Base-by-base conservation (phyloP, 208 protist species). In the Wallacemonas sp. region DNA sequence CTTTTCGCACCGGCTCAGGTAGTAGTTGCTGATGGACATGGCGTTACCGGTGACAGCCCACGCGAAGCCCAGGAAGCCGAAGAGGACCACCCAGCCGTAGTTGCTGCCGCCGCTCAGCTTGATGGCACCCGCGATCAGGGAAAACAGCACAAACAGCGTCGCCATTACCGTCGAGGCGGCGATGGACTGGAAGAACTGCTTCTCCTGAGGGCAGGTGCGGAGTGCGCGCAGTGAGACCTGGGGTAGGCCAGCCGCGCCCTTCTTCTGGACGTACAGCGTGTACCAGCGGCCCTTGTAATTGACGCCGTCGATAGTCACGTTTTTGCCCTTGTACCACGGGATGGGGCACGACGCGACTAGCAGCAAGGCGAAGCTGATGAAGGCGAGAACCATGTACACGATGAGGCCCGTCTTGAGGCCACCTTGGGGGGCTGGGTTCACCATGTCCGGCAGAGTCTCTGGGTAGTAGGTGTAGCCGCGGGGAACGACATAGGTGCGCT, bases 151-250 rank as follows among this genome's bases (percentile, higher is more conserved):
- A 58, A 83, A 77, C 46, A 69, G 4, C 30, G 55, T 71, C 33
- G 65, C 76, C 34, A 79, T 67, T 45, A 89, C 80, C 50, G 54
- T 77, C 54, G 57, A 73, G 24, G 48, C 73, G 30, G 77, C 66
- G 46, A 89, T 89, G 45, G 59, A 63, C 41, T 83, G 79, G 57
- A 74, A 82, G 64, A 83, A 89, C 66, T 89, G 83, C 60, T 88
- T 83, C 63, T 88, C 66, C 22, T 81, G 41, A 5, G 78, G 74
- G 63, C 81, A 88, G 38, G 27, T 26, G 19, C 37, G 58, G 46
- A 83, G 64, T 0, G 36, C 38, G 34, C 45, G 52, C 9, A 81
- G 45, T 8, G 39, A 59, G 13, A 85, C 24, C 6, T 19, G 17
- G 0, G 64, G 26, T 38, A 78, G 45, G 37, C 21, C 34, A 10